phyloP scores from a whole-genome alignment of 176 grass and related monocot genomes.

The Poa annua region DNA sequence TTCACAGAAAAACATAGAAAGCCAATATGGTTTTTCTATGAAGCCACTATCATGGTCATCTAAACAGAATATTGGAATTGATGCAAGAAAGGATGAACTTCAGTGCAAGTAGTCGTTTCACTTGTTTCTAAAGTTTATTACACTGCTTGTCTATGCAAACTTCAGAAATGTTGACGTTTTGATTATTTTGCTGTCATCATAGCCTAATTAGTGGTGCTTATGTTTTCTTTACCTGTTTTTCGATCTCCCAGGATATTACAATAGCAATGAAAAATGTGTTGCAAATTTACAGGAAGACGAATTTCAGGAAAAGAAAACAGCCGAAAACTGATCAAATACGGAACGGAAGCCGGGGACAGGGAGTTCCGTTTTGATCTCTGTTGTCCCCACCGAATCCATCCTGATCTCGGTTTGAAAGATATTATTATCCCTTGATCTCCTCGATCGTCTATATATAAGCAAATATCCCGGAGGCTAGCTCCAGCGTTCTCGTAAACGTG shows the following conservation, averaged over 20 bases:
- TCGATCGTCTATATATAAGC: too few relatives aligned
- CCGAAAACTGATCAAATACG: too few relatives aligned
- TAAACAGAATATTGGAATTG: not conserved
- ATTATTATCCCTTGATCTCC: too few relatives aligned
- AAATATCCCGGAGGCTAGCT: too few relatives aligned
- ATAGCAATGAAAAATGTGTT: too few relatives aligned
- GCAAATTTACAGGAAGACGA: too few relatives aligned
- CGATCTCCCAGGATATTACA: constrained; percentile 55
- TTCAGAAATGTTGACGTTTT: constrained; percentile 5
- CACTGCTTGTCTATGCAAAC: not conserved
- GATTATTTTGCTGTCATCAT: constrained; percentile 4
- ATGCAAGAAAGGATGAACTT: constrained; percentile 14
- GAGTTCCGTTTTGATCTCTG: too few relatives aligned
- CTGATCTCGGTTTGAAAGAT: too few relatives aligned
- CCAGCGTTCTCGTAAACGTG: too few relatives aligned
- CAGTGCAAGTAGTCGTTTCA: not conserved
- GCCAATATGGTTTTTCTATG: constrained; percentile 11
- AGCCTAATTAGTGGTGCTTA: constrained; percentile 9
- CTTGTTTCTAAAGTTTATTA: constrained; percentile 2
- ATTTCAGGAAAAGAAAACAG: too few relatives aligned
- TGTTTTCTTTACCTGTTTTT: constrained; percentile 20
- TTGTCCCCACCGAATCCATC: too few relatives aligned
- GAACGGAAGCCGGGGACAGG: too few relatives aligned
- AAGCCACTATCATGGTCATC: not conserved
- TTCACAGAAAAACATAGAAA: not conserved